Base-by-base conservation (phyloP, 768 basidiomycete genomes). In the Cystofilobasidium bisporidii region DNA sequence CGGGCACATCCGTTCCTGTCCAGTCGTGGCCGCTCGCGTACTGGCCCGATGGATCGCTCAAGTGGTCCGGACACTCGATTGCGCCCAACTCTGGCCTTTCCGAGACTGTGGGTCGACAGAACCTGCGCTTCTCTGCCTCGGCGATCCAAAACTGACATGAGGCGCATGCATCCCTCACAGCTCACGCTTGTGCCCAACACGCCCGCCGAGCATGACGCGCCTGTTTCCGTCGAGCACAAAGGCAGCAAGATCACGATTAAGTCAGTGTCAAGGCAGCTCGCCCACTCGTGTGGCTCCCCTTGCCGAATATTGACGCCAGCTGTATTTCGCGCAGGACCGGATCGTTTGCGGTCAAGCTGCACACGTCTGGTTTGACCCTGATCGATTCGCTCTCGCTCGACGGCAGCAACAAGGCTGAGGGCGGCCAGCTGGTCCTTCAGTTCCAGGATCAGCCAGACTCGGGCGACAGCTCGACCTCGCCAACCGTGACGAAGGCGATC, bases 11-110 rank as follows among this genome's bases (percentile, higher is more conserved):
- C n/a, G 45, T 63, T 10, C 62, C 62, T 11, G 30, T 63, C 22
- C 62, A 63, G 30, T 33, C 18, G 24, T 48, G 30, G 28, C 62
- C 62, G n/a, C 47, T 63, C 24, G 62, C 62, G 17, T 63, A 63
- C 62, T 63, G 62, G 62, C 45, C 43, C 1, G 62, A 63, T 14
- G 62, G 62, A 3, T 50, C 47, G 2, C 62, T 63, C 45, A 63
- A 63, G 36, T 63, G 62, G 62, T 53, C 47, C 2, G 62, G 62
- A 4, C 62, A 63, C 62, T 48, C 62, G 1, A 50, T 63, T 32
- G 30, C 62, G 30, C 45, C 62, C 18, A 50, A 50, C 47, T 5
- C 62, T 33, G 47, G 47, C 12, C 20, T 63, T 17, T n/a, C 18
- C 5, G 43, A 45, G 45, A 63, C 43, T 17, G 62, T 53, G 32